phyloP scores from a whole-genome alignment of 2,329 filamentous ascomycete species.

The Tolypocladium endophyticum region DNA sequence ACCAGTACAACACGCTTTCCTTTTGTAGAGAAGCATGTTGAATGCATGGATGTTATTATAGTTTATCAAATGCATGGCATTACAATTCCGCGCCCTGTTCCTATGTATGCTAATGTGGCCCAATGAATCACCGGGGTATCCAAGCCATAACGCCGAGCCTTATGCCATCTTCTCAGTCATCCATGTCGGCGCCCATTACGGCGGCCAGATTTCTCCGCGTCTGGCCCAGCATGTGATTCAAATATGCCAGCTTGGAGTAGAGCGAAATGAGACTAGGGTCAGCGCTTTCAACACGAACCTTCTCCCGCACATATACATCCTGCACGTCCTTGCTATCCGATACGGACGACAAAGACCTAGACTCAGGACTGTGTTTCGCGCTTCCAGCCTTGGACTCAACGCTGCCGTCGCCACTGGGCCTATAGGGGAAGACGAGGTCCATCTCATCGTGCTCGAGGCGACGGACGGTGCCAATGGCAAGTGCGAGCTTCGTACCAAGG shows the following conservation, averaged over 20 bases:
- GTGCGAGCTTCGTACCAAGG: constrained; percentile 56
- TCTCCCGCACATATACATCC: constrained; percentile 80
- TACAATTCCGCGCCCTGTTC: neutral
- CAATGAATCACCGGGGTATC: constrained; percentile 12
- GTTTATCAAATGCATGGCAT: neutral
- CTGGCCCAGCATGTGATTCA: constrained; percentile 62
- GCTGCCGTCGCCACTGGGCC: constrained; percentile 18
- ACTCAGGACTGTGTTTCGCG: constrained; percentile 13
- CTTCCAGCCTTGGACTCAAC: constrained; percentile 14
- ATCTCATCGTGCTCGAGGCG: constrained; percentile 69
- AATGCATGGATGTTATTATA: neutral
- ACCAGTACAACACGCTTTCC: neutral
- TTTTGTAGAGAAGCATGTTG: neutral
- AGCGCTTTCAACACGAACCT: constrained; percentile 78
- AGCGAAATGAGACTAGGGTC: constrained; percentile 79
- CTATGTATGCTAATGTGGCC: neutral
- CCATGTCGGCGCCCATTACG: constrained; percentile 56
- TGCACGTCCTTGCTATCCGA: constrained; percentile 15
- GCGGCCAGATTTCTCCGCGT: constrained; percentile 62
- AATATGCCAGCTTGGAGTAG: constrained; percentile 69
- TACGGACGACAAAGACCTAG: constrained; percentile 8
- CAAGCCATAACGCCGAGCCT: constrained; percentile 1
- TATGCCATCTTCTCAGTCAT: constrained; percentile 5
- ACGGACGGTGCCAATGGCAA: constrained; percentile 54
- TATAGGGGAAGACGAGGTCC: constrained; percentile 62